Conservation (phyloP, 169 alveolate genomes). For the Cryptosporidium meleagridis region DNA sequence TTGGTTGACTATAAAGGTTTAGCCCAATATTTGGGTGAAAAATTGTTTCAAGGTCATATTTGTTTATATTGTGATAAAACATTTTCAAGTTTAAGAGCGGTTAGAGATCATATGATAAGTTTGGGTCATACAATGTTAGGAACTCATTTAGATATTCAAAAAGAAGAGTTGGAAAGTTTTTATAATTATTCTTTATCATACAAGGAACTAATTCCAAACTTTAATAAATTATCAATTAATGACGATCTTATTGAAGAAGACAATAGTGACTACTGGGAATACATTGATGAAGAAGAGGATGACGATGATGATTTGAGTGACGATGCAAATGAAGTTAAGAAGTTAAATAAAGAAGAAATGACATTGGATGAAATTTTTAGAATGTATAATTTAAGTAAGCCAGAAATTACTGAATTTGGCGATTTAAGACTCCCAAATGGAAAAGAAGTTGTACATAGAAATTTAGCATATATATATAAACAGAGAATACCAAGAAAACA, state of each 20-base stretch:
- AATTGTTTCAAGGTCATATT: slow-evolving; percentile 77
- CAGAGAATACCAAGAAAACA: slow-evolving; percentile 72
- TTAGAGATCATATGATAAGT: slow-evolving; percentile 82
- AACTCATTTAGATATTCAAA: slow-evolving; percentile 56
- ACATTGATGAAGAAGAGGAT: slow-evolving; percentile 73
- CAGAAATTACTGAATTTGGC: slow-evolving; percentile 82
- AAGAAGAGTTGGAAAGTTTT: slow-evolving; percentile 50
- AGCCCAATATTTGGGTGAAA: slow-evolving; percentile 79
- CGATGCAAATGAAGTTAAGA: no score
- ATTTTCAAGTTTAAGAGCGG: slow-evolving; percentile 79
- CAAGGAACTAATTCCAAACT: slow-evolving; percentile 35
- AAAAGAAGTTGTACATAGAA: slow-evolving; percentile 87
- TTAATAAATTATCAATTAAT: slow-evolving; percentile 29
- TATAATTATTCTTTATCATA: slow-evolving; percentile 51
- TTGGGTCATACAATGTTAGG: slow-evolving; percentile 79
- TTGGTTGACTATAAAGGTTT: slow-evolving; percentile 77
- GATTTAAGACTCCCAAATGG: slow-evolving; percentile 88
- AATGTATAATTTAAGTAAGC: slow-evolving; percentile 73
- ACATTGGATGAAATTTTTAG: slow-evolving; percentile 26
- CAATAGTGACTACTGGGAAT: slow-evolving; percentile 83
- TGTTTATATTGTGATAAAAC: slow-evolving; percentile 80
- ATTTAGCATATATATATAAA: slow-evolving; percentile 85
- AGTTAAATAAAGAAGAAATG: neutral
- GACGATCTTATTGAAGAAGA: slow-evolving; percentile 1
- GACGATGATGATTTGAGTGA: neutral